Evolutionary conservation across 768 basidiomycete species (phyloP).

Genomic region (Psilocybe azurescens): DNA sequence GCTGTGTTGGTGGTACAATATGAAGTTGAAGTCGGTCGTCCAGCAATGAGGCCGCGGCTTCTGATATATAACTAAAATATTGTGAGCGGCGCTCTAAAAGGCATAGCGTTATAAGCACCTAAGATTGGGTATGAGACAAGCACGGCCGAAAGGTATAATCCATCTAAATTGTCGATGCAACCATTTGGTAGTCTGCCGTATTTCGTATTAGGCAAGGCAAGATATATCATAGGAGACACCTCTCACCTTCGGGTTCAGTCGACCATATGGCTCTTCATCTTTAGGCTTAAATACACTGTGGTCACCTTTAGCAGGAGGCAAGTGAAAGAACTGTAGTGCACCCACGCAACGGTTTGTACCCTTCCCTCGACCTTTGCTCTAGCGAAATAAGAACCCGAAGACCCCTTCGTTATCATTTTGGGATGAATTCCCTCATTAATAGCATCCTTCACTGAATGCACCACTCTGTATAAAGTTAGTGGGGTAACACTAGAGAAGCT

Average conservation of each 20-base stretch:
- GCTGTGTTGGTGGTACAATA: conserved; percentile 86
- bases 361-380: conserved; percentile 77
- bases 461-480: conserved; percentile 47
- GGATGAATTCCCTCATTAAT: conserved; percentile 84
- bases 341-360: conserved; percentile 83
- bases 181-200: conserved; percentile 81
- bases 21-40: conserved; percentile 75
- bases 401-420: conserved; percentile 90
- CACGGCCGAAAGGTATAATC: conserved; percentile 90
- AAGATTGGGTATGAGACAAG: conserved; percentile 88
- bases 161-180: conserved; percentile 86
- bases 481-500: conserved; percentile 4
- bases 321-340: conserved; percentile 10
- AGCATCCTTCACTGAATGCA: conserved; percentile 68
- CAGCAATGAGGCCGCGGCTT: conserved; percentile 86
- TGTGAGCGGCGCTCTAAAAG: background rate
- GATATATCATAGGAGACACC: background rate
- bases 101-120: conserved; percentile 49
- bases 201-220: conserved; percentile 1
- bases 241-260: conserved; percentile 81
- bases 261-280: conserved; percentile 89
- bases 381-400: conserved; percentile 93
- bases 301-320: background rate
- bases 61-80: conserved; percentile 79
- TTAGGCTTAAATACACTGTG: conserved; percentile 90